Evolutionary conservation across 495 filamentous ascomycete species (phyloP).

Genomic region (Penicillium psychrofluorescens): DNA sequence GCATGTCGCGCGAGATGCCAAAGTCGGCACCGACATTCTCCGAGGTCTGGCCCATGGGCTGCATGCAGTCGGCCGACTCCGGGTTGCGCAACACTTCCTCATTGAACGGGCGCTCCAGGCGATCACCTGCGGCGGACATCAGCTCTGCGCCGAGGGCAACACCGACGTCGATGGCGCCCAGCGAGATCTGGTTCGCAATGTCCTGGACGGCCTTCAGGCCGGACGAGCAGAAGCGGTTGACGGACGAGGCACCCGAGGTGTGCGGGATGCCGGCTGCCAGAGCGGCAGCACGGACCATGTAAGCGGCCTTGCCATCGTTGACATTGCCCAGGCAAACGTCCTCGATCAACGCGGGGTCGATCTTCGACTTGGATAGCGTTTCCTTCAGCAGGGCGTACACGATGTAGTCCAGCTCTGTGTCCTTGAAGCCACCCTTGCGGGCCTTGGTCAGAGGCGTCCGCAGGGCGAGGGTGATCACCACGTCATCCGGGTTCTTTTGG

Average conservation of each 20-base stretch:
- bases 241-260: slow-evolving; percentile 68
- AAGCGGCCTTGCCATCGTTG: slow-evolving; percentile 76
- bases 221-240: slow-evolving; percentile 96
- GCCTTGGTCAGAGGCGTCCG: slow-evolving; percentile 75
- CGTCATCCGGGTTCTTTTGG: slow-evolving; percentile 89
- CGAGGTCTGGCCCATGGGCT: slow-evolving; percentile 95
- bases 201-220: slow-evolving; percentile 92
- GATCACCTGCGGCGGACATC: slow-evolving; percentile 70
- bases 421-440: slow-evolving; percentile 84
- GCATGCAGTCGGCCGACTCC: slow-evolving; percentile 78
- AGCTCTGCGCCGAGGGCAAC: slow-evolving; percentile 82
- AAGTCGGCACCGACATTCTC: slow-evolving; percentile 97
- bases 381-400: slow-evolving; percentile 74
- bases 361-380: slow-evolving; percentile 60
- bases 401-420: slow-evolving; percentile 83
- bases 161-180: slow-evolving; percentile 77
- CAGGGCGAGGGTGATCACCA: slow-evolving; percentile 81
- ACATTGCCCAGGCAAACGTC: slow-evolving; percentile 94
- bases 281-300: slow-evolving; percentile 80
- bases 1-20: slow-evolving; percentile 65
- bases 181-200: slow-evolving; percentile 80
- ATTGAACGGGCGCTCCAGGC: slow-evolving; percentile 65
- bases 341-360: slow-evolving; percentile 80
- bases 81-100: slow-evolving; percentile 66
- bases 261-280: slow-evolving; percentile 93